Percentiles rank a stretch among this genome's conserved stretches.
Conservation (phyloP, 495 filamentous ascomycete genomes). For the Usnea hakonensis region DNA sequence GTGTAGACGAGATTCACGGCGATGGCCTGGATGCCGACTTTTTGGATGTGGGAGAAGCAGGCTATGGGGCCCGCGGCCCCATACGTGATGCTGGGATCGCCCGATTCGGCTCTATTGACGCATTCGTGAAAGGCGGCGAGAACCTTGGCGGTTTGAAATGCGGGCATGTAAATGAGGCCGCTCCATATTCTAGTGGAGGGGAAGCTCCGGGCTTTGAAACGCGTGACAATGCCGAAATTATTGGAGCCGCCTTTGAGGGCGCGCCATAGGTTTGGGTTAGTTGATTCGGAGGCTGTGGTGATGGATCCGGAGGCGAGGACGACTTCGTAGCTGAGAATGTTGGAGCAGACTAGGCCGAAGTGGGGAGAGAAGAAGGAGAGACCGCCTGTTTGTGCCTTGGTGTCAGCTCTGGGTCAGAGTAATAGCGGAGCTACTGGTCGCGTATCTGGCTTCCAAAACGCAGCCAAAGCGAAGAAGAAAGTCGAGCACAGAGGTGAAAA, state of each 20-base stretch:
- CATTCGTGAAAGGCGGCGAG: slow-evolving; percentile 26
- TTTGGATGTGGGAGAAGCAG: slow-evolving; percentile 30
- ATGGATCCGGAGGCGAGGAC: slow-evolving; percentile 28
- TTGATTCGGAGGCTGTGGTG: slow-evolving; percentile 20
- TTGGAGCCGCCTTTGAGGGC: slow-evolving; percentile 46
- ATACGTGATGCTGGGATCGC: slow-evolving; percentile 9
- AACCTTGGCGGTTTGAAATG: slow-evolving; percentile 24
- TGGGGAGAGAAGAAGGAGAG: slow-evolving; percentile 30
- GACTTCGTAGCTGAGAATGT: slow-evolving; percentile 29
- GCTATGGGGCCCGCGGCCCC: slow-evolving; percentile 31
- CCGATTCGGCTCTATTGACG: slow-evolving; percentile 7
- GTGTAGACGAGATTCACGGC: slow-evolving; percentile 66
- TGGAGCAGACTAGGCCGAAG: slow-evolving; percentile 31
- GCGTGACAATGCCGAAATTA: slow-evolving; percentile 46
- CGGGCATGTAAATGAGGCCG: slow-evolving; percentile 30
- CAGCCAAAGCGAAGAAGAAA: not conserved
- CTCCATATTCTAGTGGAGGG: slow-evolving; percentile 44
- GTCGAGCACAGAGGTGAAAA: slow-evolving; percentile 15
- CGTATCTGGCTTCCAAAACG: too few relatives aligned
- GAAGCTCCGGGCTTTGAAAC: slow-evolving; percentile 22
- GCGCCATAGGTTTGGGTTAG: slow-evolving; percentile 39
- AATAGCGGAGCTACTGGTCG: not conserved
- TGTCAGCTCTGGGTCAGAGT: slow-evolving; percentile 9
- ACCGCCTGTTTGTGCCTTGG: slow-evolving; percentile 24
- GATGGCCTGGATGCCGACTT: slow-evolving; percentile 53